A percentile compares a stretch with the other conserved stretches of the same genome.
These are phyloP conservation scores for Oryza australiensis DNA, from an alignment of 176 grass and related monocot genomes.

Conservation along the genomic window DNA sequence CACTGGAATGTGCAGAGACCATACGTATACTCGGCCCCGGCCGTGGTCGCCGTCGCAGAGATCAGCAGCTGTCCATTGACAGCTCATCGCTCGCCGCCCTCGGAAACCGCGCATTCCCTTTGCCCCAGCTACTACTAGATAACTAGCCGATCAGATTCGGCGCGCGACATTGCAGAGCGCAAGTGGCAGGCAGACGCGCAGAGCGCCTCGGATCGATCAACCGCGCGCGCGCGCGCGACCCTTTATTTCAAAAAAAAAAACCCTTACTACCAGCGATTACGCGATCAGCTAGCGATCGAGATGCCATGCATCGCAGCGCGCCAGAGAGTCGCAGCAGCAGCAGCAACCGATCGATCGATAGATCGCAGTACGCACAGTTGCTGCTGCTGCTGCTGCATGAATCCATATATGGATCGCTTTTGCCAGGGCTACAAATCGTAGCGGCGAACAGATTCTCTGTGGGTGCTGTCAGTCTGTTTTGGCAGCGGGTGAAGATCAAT, in stretches of 20 bases:
- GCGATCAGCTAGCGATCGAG: too few species aligned
- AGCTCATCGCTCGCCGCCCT: constrained; percentile 28
- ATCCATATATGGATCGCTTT: neutral
- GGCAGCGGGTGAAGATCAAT: neutral
- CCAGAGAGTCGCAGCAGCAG: neutral
- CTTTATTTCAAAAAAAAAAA: constrained; percentile 51
- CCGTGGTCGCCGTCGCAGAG: constrained; percentile 1
- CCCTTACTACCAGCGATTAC: neutral
- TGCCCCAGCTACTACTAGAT: constrained; percentile 30
- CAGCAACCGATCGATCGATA: neutral
- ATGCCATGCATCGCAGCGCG: neutral
- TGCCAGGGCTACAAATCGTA: constrained; percentile 5
- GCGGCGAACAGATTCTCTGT: constrained; percentile 16
- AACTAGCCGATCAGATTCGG: neutral
- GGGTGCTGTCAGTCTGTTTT: neutral
- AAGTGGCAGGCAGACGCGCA: neutral
- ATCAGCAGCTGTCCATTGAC: neutral
- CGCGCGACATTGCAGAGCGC: neutral
- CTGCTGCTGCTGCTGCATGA: neutral
- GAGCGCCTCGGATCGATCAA: constrained; percentile 36
- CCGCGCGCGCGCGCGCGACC: neutral
- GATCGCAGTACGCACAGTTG: too few species aligned
- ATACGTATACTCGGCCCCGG: neutral
- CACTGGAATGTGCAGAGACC: neutral
- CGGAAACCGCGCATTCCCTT: constrained; percentile 48